phyloP scores from a whole-genome alignment of 495 filamentous ascomycete species.

The Lentithecium fluviatile region DNA sequence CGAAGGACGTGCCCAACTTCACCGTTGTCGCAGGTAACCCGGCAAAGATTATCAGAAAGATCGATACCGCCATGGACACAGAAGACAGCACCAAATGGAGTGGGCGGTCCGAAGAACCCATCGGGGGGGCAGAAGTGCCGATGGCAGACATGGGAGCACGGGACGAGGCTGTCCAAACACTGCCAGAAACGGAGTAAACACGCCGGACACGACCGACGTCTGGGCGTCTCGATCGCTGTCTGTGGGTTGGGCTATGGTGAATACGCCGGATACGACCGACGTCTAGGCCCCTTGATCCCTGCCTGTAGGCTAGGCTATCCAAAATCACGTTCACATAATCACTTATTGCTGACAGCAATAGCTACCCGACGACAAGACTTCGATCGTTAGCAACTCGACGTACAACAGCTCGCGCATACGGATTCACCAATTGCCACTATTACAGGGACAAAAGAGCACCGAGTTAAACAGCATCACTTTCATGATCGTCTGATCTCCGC shows the following conservation, averaged over 20 bases:
- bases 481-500: too few species aligned
- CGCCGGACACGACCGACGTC: not conserved
- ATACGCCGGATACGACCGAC: not conserved
- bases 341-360: too few species aligned
- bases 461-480: too few species aligned
- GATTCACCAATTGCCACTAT: too few species aligned
- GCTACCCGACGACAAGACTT: too few species aligned
- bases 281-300: too few species aligned
- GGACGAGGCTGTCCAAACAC: constrained; percentile 9
- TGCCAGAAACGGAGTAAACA: not conserved
- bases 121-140: constrained; percentile 25
- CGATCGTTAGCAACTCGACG: too few species aligned
- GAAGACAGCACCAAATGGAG: constrained; percentile 13
- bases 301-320: too few species aligned
- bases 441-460: too few species aligned
- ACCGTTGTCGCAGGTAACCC: constrained; percentile 44
- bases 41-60: constrained; percentile 37
- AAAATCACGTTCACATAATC: too few species aligned
- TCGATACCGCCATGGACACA: constrained; percentile 34
- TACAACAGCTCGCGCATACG: too few species aligned
- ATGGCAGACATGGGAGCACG: constrained; percentile 22
- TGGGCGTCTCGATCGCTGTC: too few species aligned
- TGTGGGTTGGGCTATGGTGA: not conserved
- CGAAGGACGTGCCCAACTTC: constrained; percentile 53
- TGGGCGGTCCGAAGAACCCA: constrained; percentile 16